Evolutionary conservation across 225 moss, liverwort and hornwort species (phyloP), one percentile per base, ranked within the genome.

Genomic region (Takakia lepidozioides): DNA sequence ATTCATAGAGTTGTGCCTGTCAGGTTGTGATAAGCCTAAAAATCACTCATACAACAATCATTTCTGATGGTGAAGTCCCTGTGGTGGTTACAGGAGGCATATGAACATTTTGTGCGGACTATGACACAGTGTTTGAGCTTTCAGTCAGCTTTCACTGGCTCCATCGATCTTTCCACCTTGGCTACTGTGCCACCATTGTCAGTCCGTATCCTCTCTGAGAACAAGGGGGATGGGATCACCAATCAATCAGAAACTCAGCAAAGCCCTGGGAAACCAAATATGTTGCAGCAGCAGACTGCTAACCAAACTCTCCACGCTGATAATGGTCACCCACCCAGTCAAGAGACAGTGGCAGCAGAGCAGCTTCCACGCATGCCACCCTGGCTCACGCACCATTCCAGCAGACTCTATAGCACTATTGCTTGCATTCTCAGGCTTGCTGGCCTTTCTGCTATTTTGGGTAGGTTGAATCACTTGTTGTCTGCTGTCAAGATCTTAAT

Each of bases 341-440:
- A n/a, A n/a, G 54, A 55, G 42, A 49, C 70, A 37, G 59, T 51
- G 38, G 61, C 66, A 43, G 64, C 66, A 54, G 73, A 85, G 52
- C 59, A 67, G 52, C 69, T 91, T 48, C 98, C 98, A 19, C 80
- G 87, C 39, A 83, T 67, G 75, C 91, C 98, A 56, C 98, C 87
- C 32, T 88, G 98, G 98, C 80, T 87, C 47, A 57, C 69, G 17
- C 53, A 28, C 48, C 65, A 38, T 65, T 72, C 80, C 53, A 76
- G 57, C 58, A 68, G 64, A 46, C 52, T 87, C 41, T 98, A 85
- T 66, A 53, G 48, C 46, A 75, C 70, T 49, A 63, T 87, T 63
- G 75, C 85, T 29, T 76, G 61, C 42, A 74, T 87, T 50, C 64
- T 85, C 24, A 91, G 98, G 62, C 91, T 98, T 66, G 82, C 74